phyloP scores from a whole-genome alignment of 768 basidiomycete species.

The Phanerodontia chrysosporium region DNA sequence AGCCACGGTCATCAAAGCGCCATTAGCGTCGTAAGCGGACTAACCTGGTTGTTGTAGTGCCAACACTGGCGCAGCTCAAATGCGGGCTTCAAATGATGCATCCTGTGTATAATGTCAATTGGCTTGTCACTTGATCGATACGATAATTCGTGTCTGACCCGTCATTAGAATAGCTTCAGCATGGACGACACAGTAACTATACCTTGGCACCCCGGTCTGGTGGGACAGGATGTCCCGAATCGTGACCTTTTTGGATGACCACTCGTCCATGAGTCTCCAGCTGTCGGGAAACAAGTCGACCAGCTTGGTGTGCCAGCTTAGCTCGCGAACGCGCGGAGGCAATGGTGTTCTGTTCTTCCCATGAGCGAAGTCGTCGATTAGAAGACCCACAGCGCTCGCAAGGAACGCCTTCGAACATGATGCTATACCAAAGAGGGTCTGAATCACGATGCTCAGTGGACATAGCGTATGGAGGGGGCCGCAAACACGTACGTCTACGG shows the following conservation, averaged over 20 bases:
- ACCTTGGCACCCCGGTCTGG: conserved; percentile 37
- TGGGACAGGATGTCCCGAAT: conserved; percentile 38
- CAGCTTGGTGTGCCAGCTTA: conserved; percentile 29
- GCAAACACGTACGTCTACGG: conserved; percentile 8
- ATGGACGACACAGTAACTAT: background rate
- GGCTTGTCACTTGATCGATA: background rate
- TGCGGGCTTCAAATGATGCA: conserved; percentile 8
- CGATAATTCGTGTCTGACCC: conserved; percentile 13
- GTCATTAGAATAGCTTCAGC: background rate
- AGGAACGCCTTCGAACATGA: conserved; percentile 31
- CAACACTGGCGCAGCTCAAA: conserved; percentile 12
- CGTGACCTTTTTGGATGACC: conserved; percentile 33
- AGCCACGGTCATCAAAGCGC: background rate
- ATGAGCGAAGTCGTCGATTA: conserved; percentile 29
- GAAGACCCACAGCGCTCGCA: conserved; percentile 22
- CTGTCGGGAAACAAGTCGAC: conserved; percentile 34
- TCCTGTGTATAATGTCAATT: conserved; percentile 1
- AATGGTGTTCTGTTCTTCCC: conserved; percentile 24
- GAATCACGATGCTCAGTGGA: background rate
- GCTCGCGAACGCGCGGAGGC: conserved; percentile 12
- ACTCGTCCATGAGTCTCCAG: conserved; percentile 40
- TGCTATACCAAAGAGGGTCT: conserved; percentile 29
- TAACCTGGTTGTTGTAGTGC: conserved; percentile 14
- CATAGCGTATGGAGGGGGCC: background rate
- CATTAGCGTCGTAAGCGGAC: background rate